phyloP scores from a whole-genome alignment of 2,329 filamentous ascomycete species.

The Aspergillus chevalieri region DNA sequence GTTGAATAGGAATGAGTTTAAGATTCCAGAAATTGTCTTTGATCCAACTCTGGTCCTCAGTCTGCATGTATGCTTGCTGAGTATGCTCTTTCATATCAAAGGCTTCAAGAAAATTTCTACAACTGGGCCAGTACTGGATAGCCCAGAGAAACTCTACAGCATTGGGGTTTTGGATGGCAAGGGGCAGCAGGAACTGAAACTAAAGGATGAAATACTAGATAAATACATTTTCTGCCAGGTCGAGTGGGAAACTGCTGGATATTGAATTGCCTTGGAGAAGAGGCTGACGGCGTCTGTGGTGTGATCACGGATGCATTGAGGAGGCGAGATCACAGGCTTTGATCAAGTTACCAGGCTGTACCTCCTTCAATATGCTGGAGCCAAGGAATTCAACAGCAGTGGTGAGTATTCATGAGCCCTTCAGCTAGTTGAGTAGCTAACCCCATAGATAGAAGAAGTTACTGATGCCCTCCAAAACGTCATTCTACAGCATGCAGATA shows the following conservation, averaged over 20 bases:
- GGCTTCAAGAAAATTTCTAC: background rate
- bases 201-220: slow-evolving; percentile 27
- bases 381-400: slow-evolving; percentile 35
- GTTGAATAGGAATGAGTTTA: slow-evolving; percentile 25
- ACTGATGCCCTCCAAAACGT: slow-evolving; percentile 18
- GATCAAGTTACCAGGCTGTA: slow-evolving; percentile 26
- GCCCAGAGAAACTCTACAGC: slow-evolving; percentile 28
- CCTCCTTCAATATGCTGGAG: slow-evolving; percentile 27
- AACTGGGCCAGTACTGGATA: slow-evolving; percentile 17
- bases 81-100: slow-evolving; percentile 5
- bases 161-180: slow-evolving; percentile 25
- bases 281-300: slow-evolving; percentile 19
- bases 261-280: slow-evolving; percentile 20
- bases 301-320: slow-evolving; percentile 18
- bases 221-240: slow-evolving; percentile 27
- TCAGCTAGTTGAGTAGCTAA: slow-evolving; percentile 6
- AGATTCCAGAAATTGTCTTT: slow-evolving; percentile 32
- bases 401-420: slow-evolving; percentile 25
- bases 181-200: slow-evolving; percentile 26
- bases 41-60: slow-evolving; percentile 32
- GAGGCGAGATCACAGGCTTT: slow-evolving; percentile 28
- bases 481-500: slow-evolving; percentile 14
- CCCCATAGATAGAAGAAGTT: slow-evolving; percentile 14
- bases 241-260: slow-evolving; percentile 14
- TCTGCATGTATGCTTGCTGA: slow-evolving; percentile 28